These are phyloP conservation scores for Citrullus mucosospermus DNA, from an alignment of 306 rosid species.

Conservation along the genomic window DNA sequence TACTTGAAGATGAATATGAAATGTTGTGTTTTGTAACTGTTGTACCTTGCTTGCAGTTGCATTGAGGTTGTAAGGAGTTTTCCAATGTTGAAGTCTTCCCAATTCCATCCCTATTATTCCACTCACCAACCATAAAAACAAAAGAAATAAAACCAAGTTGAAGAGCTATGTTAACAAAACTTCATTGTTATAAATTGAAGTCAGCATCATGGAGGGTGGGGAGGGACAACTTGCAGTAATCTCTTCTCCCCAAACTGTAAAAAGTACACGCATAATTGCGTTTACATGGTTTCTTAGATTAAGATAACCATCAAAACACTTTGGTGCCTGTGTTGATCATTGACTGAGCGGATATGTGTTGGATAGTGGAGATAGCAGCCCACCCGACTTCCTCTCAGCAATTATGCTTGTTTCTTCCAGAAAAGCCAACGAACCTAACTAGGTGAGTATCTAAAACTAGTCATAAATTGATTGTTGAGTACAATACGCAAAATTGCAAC, in stretches of 20 bases:
- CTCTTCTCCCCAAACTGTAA: too few relatives aligned
- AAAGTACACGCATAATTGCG: too few relatives aligned
- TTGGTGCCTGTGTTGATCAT: too few relatives aligned
- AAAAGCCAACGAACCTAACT: not conserved
- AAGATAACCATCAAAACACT: too few relatives aligned
- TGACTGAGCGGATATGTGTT: too few relatives aligned
- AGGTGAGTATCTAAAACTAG: not conserved
- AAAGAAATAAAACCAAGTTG: not conserved
- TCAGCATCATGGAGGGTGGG: too few relatives aligned
- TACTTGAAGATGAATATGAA: not conserved
- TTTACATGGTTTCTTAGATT: too few relatives aligned
- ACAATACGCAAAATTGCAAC: not conserved
- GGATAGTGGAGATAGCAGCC: too few relatives aligned
- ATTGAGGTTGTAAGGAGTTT: not conserved
- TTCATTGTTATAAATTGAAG: too few relatives aligned
- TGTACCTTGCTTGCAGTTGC: not conserved
- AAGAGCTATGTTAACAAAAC: not conserved
- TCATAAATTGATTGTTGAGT: not conserved
- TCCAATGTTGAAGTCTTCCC: not conserved
- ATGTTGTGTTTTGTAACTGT: not conserved
- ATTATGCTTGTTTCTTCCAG: not conserved
- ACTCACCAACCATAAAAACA: not conserved
- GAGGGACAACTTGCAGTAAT: too few relatives aligned
- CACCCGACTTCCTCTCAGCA: too few relatives aligned
- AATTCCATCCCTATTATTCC: not conserved